Evolutionary conservation across 2,329 filamentous ascomycete species (phyloP), one percentile per base, ranked within the genome.

Genomic region (Alternaria gansuensis): DNA sequence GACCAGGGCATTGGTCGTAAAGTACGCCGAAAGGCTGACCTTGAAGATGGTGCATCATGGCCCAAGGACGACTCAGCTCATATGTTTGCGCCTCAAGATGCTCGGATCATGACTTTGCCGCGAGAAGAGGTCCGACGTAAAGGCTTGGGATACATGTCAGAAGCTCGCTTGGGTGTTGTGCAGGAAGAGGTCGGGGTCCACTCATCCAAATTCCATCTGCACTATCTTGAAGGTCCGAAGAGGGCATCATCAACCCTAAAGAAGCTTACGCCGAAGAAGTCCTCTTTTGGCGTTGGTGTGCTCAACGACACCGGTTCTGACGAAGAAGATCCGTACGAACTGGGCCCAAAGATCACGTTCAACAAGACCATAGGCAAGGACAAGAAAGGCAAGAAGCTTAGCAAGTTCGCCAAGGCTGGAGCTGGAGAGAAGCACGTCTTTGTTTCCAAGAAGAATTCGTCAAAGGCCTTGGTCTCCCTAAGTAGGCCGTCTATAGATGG

Each of bases 231-330:
- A 17, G 59, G 31, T 9, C 60, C 62, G 6, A 65, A 63, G 3
- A 72, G 71, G 31, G 14, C 62, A 8, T 50, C 62, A 8, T 50
- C 48, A 23, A 31, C 46, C 4, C 46, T 59, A 4, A 71, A 79
- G 75, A 82, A 81, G 51, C 67, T 68, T 59, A 59, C 74, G 24
- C 83, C 82, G 52, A 85, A 87, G 55, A 90, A 88, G 70, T 87
- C 90, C 3, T 92, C 90, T 0, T 92, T 98, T 64, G 94, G 94
- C 0, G 89, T 97, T 13, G 94, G 94, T 0, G 83, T 97, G 2
- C 79, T 98, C 44, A 97, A 98, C 69, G 94, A 97, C 66, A 95
- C 89, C 21, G 93, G 93, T 10, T 97, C 94, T 4, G 95, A 98
- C 66, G 93, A 97, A 44, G 95, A 98, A 69, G 93, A 97, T 70